A percentile compares a stretch with the other conserved stretches of the same genome.
Conservation (phyloP, 148 eudicot genomes). For the Silene conica region DNA sequence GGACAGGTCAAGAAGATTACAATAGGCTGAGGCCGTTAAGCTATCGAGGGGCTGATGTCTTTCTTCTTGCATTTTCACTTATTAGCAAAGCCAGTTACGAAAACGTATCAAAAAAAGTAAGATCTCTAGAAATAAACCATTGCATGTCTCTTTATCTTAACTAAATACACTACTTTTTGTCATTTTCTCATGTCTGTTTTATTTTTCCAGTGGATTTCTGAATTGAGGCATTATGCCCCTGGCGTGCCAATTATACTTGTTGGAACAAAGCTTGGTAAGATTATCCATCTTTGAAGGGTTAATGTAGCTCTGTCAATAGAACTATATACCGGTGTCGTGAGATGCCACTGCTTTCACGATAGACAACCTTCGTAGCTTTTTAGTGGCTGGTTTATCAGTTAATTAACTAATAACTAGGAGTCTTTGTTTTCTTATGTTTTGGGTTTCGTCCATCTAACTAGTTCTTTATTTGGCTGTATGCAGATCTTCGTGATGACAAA, state of each 20-base stretch:
- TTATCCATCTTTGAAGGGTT: constrained; percentile 11
- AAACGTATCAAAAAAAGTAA: constrained; percentile 46
- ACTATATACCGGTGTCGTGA: too few relatives aligned
- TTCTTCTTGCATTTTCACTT: constrained; percentile 51
- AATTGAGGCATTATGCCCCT: constrained; percentile 86
- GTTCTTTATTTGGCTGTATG: background rate
- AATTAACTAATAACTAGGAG: background rate
- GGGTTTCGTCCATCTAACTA: background rate
- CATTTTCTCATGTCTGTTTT: constrained; percentile 8
- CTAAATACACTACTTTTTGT: background rate
- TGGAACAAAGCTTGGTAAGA: constrained; percentile 81
- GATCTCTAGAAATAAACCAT: background rate
- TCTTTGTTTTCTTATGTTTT: background rate
- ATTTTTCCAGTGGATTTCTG: constrained; percentile 51
- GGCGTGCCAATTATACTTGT: constrained; percentile 82
- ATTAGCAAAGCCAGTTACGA: constrained; percentile 54
- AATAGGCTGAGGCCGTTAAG: constrained; percentile 49
- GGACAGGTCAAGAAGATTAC: constrained; percentile 48
- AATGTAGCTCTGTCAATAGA: background rate
- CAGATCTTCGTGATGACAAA: constrained; percentile 88
- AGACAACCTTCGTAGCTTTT: background rate
- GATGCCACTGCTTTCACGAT: background rate
- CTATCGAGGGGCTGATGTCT: constrained; percentile 50
- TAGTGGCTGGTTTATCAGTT: background rate
- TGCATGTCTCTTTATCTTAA: background rate